A percentile compares a stretch with the other conserved stretches of the same genome.
Evolutionary conservation across 306 rosid genomes (phyloP).

Genomic region (Luffa acutangula): DNA sequence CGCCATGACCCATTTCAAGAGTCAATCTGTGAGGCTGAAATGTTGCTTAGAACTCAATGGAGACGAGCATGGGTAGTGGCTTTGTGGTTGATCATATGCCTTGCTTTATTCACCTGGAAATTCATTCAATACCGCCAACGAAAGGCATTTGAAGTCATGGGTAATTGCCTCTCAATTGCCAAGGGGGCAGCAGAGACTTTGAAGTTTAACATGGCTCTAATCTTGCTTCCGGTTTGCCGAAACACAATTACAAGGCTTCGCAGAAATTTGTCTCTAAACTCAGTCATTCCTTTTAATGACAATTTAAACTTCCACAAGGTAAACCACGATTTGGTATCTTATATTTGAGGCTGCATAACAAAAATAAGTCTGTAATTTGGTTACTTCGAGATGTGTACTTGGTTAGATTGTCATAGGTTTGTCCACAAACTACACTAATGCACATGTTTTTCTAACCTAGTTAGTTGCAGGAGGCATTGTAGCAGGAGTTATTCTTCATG

Average conservation of each 20-base stretch:
- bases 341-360: background rate
- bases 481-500: slow-evolving; percentile 75
- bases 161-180: slow-evolving; percentile 73
- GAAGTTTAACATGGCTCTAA: slow-evolving; percentile 76
- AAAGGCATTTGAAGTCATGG: slow-evolving; percentile 71
- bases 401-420: background rate
- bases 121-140: slow-evolving; percentile 50
- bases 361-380: background rate
- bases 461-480: slow-evolving; percentile 73
- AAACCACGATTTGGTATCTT: background rate
- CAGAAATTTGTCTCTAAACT: slow-evolving; percentile 30
- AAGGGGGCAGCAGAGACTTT: slow-evolving; percentile 88
- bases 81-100: slow-evolving; percentile 45
- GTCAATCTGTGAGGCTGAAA: slow-evolving; percentile 38
- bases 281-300: slow-evolving; percentile 62
- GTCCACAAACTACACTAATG: slow-evolving; percentile 3
- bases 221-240: slow-evolving; percentile 73
- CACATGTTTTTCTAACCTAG: slow-evolving; percentile 22
- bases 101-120: slow-evolving; percentile 60
- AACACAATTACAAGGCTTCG: slow-evolving; percentile 74
- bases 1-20: slow-evolving; percentile 20
- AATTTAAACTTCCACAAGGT: slow-evolving; percentile 81
- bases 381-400: background rate
- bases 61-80: slow-evolving; percentile 53
- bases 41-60: slow-evolving; percentile 63